These are phyloP conservation scores for Halophytophthora polymorphica DNA, from an alignment of 352 stramenopile species.

Conservation along the genomic window DNA sequence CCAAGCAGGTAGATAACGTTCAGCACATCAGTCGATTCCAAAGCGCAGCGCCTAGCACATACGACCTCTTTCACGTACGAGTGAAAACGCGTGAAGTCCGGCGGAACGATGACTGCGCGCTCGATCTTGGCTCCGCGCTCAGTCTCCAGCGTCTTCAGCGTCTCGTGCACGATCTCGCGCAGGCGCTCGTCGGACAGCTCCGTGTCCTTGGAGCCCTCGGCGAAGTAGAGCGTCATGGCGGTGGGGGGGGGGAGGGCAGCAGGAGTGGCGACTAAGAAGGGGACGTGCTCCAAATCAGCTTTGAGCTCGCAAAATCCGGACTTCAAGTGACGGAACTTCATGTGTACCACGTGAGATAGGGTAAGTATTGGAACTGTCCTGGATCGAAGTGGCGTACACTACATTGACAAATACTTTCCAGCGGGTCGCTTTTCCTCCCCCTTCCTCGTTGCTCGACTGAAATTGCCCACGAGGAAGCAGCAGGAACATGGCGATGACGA, in stretches of 20 bases:
- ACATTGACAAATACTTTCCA: too few relatives aligned
- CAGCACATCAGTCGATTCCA: neutral
- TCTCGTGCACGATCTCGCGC: slow-evolving; percentile 55
- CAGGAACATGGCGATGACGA: slow-evolving; percentile 16
- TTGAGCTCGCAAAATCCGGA: neutral
- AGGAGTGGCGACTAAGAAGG: too few relatives aligned
- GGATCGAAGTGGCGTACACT: too few relatives aligned
- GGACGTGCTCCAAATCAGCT: too few relatives aligned
- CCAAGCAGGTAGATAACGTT: slow-evolving; percentile 1
- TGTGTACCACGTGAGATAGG: too few relatives aligned
- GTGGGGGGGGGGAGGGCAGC: neutral
- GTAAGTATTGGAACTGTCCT: too few relatives aligned
- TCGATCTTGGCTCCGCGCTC: slow-evolving; percentile 43
- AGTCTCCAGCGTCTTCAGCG: slow-evolving; percentile 64
- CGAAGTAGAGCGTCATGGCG: slow-evolving; percentile 68
- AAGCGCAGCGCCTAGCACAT: neutral
- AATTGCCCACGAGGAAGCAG: neutral
- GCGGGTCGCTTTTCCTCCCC: too few relatives aligned
- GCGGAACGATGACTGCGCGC: slow-evolving; percentile 91
- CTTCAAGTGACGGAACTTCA: neutral
- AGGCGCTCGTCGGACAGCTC: slow-evolving; percentile 62
- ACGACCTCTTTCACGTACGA: slow-evolving; percentile 77
- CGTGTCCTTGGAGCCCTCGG: slow-evolving; percentile 64
- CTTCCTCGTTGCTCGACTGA: slow-evolving; percentile 7
- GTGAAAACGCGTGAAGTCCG: slow-evolving; percentile 96